phyloP scores from a whole-genome alignment of 2,329 filamentous ascomycete species.

The Capronia americana region DNA sequence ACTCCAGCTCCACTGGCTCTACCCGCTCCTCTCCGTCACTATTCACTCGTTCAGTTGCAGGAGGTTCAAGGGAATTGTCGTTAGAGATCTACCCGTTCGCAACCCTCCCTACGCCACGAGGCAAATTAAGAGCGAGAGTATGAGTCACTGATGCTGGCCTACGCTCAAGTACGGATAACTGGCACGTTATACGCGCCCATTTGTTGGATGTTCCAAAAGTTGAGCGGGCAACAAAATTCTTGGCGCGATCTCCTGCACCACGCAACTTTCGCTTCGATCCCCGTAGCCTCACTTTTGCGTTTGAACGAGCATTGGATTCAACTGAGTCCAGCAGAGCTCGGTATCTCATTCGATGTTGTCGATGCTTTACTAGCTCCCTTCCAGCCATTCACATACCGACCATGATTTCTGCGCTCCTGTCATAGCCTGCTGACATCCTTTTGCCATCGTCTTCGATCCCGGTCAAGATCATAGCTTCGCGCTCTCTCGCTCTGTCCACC shows the following conservation, averaged over 20 bases:
- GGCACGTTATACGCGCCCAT: not conserved
- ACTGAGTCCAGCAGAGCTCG: not conserved
- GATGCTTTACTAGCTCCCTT: not conserved
- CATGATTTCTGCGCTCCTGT: too few species aligned
- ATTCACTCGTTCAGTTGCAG: not conserved
- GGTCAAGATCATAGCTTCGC: not conserved
- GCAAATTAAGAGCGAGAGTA: not conserved
- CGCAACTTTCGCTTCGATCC: too few species aligned
- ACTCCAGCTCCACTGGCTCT: not conserved
- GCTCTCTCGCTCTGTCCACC: conserved; percentile 8
- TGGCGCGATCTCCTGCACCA: too few species aligned
- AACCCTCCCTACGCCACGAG: not conserved
- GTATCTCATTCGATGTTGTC: not conserved
- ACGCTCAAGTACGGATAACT: too few species aligned
- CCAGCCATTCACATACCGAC: too few species aligned
- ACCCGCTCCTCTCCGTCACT: not conserved
- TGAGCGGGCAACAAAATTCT: too few species aligned
- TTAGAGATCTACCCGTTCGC: not conserved
- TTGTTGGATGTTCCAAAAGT: too few species aligned
- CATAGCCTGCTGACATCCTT: too few species aligned
- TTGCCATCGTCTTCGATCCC: too few species aligned
- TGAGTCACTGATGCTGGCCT: too few species aligned
- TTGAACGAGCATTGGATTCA: not conserved
- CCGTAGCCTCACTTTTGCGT: too few species aligned
- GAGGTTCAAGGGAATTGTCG: not conserved